Base-by-base conservation (phyloP, 768 basidiomycete genomes). In the Lactarius pseudohatsudake region DNA sequence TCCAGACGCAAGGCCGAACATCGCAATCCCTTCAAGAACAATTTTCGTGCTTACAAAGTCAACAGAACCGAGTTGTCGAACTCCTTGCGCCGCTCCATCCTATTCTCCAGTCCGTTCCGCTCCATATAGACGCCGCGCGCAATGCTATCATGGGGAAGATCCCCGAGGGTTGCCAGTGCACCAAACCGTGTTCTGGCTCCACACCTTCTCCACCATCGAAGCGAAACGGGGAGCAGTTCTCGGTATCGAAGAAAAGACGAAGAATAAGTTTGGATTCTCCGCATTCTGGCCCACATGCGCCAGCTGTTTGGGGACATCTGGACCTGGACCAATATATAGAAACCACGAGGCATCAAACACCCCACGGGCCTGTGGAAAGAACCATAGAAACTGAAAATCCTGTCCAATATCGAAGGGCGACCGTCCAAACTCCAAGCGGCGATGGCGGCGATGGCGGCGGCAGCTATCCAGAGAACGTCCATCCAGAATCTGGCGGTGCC, bases 81-180 rank as follows among this genome's bases (percentile, higher is more conserved):
- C 77, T 84, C 13, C 75, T 91, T 1, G 67, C 84, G 0, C 87
- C 90, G 8, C 74, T 91, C 18, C 74, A 88, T 2, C 87, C 89
- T 32, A 76, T 88, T 4, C 66, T 90, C 1, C 86, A 89, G 65
- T 77, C 84, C 10, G 69, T 90, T 22, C 84, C 87, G 1, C 73
- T 83, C 1, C 86, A 88, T 70, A 79, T 90, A 61, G 81, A 86
- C 15, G 41, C 68, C 20, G 72, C 73, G 7, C 70, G 72, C 10
- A 69, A 64, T 34, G 69, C 72, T 18, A 57, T 76, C 54, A 69
- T 72, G 59, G 73, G 76, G 32, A 59, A 66, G 32, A 50, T 77
- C 4, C 41, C 40, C 4, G 64, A 70, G 22, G 22, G 47, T 38
- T 58, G 57, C 45, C 28, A 28, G 34, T 68, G 67, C 62, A 36